Evolutionary conservation across 208 protist genomes (phyloP).

Genomic region (Phytomonas sp.): DNA sequence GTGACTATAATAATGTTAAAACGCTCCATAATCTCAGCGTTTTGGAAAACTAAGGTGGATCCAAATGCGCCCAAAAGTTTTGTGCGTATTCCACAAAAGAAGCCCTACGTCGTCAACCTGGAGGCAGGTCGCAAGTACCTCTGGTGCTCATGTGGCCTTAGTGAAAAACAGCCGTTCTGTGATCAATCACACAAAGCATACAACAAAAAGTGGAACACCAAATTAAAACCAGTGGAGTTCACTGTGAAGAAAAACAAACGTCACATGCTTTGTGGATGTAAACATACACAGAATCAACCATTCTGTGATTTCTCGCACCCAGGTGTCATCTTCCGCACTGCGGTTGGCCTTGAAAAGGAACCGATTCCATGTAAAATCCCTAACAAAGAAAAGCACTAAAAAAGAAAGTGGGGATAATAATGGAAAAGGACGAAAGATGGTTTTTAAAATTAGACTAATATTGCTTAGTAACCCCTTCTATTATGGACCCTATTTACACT

Average conservation of each 20-base stretch:
- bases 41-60: slow-evolving; percentile 73
- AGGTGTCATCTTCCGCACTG: slow-evolving; percentile 53
- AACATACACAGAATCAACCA: slow-evolving; percentile 46
- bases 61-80: slow-evolving; percentile 43
- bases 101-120: slow-evolving; percentile 32
- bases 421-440: background rate
- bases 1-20: slow-evolving; percentile 20
- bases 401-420: slow-evolving; percentile 8
- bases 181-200: slow-evolving; percentile 53
- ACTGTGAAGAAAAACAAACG: slow-evolving; percentile 40
- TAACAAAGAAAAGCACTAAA: background rate
- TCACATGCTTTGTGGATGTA: slow-evolving; percentile 66
- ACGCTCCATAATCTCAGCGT: slow-evolving; percentile 26
- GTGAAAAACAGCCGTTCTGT: slow-evolving; percentile 77
- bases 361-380: background rate
- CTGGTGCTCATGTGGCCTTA: slow-evolving; percentile 75
- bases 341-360: slow-evolving; percentile 41
- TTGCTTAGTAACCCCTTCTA: slow-evolving; percentile 2
- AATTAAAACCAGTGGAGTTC: slow-evolving; percentile 55
- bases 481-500: background rate
- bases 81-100: slow-evolving; percentile 35
- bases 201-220: slow-evolving; percentile 62
- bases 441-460: slow-evolving; percentile 8
- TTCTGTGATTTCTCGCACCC: slow-evolving; percentile 74
- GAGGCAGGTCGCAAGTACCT: slow-evolving; percentile 69